A percentile compares a stretch with the other conserved stretches of the same genome.
phyloP scores from a whole-genome alignment of 192 early-diverging fungal genomes.

The Ambispora gerdemannii region DNA sequence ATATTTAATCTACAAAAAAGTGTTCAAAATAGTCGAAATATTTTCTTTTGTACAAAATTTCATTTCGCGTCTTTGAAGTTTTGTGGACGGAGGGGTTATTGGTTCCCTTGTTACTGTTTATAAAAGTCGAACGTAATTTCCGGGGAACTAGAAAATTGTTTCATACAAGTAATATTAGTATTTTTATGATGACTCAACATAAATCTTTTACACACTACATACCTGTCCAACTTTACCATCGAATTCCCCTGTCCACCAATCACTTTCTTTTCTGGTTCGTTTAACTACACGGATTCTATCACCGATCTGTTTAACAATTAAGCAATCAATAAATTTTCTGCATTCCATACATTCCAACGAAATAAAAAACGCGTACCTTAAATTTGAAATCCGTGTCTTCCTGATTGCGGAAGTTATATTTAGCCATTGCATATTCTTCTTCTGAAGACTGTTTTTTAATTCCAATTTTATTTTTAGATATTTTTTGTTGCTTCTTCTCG shows the following conservation, averaged over 20 bases:
- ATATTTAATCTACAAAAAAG: too few species aligned
- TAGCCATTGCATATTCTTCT: slow-evolving; percentile 28
- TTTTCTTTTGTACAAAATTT: too few species aligned
- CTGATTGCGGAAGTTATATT: slow-evolving; percentile 36
- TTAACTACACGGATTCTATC: slow-evolving; percentile 30
- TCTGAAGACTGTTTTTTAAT: not conserved
- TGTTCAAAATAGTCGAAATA: too few species aligned
- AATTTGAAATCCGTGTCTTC: slow-evolving; percentile 38
- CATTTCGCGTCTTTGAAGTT: too few species aligned
- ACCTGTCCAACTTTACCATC: not conserved
- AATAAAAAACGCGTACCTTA: too few species aligned
- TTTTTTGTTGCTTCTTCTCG: too few species aligned
- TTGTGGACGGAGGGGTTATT: too few species aligned
- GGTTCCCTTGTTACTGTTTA: too few species aligned
- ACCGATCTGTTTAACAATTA: too few species aligned
- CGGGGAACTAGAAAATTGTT: not conserved
- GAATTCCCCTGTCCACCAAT: not conserved
- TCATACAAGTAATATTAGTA: not conserved
- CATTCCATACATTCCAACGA: too few species aligned
- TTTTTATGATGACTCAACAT: not conserved
- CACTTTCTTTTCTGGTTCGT: not conserved
- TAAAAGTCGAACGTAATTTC: not conserved
- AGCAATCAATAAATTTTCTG: too few species aligned
- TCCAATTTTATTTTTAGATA: not conserved
- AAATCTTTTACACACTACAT: not conserved